These are phyloP conservation scores for Purshia tridentata DNA, from an alignment of 306 rosid species.

Conservation along the genomic window DNA sequence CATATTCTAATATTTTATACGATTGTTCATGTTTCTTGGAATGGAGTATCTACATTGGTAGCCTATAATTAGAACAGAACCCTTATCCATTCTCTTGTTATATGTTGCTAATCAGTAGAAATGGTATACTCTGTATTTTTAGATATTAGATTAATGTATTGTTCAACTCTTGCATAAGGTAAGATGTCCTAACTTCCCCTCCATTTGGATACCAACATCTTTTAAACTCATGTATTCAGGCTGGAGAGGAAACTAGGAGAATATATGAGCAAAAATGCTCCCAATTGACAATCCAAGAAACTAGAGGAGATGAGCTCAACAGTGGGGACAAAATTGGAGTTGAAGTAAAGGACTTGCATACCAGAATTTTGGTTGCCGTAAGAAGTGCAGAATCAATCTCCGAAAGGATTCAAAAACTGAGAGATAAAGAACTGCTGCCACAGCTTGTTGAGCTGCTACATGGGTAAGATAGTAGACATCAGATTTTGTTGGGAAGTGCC, in stretches of 20 bases:
- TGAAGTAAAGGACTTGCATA: slow-evolving; percentile 51
- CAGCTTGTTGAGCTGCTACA: slow-evolving; percentile 64
- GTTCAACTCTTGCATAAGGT: neutral
- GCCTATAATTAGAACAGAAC: neutral
- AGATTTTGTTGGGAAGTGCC: neutral
- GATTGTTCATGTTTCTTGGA: neutral
- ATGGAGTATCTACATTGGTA: neutral
- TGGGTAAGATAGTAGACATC: slow-evolving; percentile 47
- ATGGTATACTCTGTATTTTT: neutral
- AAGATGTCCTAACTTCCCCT: neutral
- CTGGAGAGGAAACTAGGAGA: slow-evolving; percentile 57
- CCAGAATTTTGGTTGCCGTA: slow-evolving; percentile 63
- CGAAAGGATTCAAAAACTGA: slow-evolving; percentile 51
- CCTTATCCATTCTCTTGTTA: neutral
- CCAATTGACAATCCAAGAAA: slow-evolving; percentile 51
- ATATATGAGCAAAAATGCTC: slow-evolving; percentile 55
- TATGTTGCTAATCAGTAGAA: neutral
- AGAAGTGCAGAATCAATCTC: slow-evolving; percentile 75
- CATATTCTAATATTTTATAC: neutral
- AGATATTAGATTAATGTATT: neutral
- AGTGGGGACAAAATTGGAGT: slow-evolving; percentile 49
- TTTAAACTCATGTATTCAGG: slow-evolving; percentile 33
- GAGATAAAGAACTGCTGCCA: slow-evolving; percentile 73
- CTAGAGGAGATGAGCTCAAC: slow-evolving; percentile 50
- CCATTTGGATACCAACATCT: neutral